Base-by-base conservation (phyloP, 1,139 yeast genomes). In the Candida mesenterica region DNA sequence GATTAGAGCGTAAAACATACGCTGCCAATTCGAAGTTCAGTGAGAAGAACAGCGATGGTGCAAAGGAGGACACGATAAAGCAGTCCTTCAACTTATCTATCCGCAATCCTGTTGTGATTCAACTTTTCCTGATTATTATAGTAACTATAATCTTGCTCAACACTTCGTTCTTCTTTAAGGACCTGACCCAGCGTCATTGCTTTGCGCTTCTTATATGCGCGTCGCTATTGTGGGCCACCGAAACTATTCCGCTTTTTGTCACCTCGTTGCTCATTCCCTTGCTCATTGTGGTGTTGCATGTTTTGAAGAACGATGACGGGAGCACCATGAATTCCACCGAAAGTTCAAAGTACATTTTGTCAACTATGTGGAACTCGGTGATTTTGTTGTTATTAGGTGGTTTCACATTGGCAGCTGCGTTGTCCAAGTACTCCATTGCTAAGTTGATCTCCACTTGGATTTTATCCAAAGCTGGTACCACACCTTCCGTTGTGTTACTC, bases 221-320 rank as follows among this genome's bases (percentile, higher is more conserved):
- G n/a, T 82, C 87, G 1, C 60, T 82, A 26, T 60, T 80, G 37
- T 82, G 88, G 88, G 88, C 88, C 2, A 74, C 83, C 12, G 89
- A 81, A 53, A 77, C 87, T 2, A 70, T 82, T 32, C 89, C 89
- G 13, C 63, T 82, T 38, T 80, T 79, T 55, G 81, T 78, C 5
- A 82, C 88, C 4, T 79, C 88, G 1, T 58, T 82, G 36, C 55
- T 79, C 30, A 75, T 82, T 34, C 89, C 89, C 3, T 56, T 82
- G 33, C 66, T 76, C 33, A 82, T 81, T 32, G 72, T 71, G 5
- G 56, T 71, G 13, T 75, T 81, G 44, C 65, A 65, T 33, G 82
- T 81, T 4, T 57, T 78, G 42, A 81, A 79, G 49, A 71, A 78
- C 50, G 44, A 50, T 1, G 75, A 71, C 31, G 86, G 86, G 2